phyloP scores from a whole-genome alignment of 371 early-diverging fungal species.

The Mortierella sp. region DNA sequence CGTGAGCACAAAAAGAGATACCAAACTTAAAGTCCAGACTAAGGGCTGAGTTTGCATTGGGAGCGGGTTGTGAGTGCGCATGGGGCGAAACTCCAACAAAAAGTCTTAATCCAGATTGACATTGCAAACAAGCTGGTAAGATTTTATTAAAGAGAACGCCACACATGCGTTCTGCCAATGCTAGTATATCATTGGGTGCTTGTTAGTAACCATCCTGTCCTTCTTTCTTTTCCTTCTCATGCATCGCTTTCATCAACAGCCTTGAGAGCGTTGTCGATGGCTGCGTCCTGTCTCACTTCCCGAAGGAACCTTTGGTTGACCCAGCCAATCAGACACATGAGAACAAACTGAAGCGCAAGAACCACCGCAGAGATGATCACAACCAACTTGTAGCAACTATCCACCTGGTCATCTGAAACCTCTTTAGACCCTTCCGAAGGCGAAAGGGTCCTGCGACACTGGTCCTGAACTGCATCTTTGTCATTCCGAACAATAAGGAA shows the following conservation, averaged over 20 bases:
- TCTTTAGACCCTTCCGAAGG: slow-evolving; percentile 6
- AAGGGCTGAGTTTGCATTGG: too few species aligned
- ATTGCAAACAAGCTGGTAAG: too few species aligned
- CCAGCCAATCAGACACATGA: slow-evolving; percentile 47
- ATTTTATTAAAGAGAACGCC: too few species aligned
- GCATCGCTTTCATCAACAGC: slow-evolving; percentile 29
- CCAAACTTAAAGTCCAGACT: too few species aligned
- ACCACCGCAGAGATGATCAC: slow-evolving; percentile 44
- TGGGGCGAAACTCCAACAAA: too few species aligned
- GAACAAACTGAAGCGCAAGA: slow-evolving; percentile 33
- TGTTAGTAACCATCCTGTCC: too few species aligned
- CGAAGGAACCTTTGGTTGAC: slow-evolving; percentile 39
- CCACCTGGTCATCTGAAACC: slow-evolving; percentile 16
- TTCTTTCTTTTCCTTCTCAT: too few species aligned
- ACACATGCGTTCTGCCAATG: too few species aligned
- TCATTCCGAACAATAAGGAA: slow-evolving; percentile 26
- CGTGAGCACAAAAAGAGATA: too few species aligned
- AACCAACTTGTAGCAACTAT: slow-evolving; percentile 23
- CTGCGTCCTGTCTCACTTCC: slow-evolving; percentile 40
- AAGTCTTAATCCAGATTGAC: too few species aligned
- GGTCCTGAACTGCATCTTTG: slow-evolving; percentile 15
- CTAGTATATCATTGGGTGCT: too few species aligned
- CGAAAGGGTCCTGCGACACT: slow-evolving; percentile 13
- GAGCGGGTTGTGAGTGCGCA: too few species aligned
- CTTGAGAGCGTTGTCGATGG: slow-evolving; percentile 31